Evolutionary conservation across 257 asterid genomes (phyloP).

Genomic region (Leptodermis oblonga): DNA sequence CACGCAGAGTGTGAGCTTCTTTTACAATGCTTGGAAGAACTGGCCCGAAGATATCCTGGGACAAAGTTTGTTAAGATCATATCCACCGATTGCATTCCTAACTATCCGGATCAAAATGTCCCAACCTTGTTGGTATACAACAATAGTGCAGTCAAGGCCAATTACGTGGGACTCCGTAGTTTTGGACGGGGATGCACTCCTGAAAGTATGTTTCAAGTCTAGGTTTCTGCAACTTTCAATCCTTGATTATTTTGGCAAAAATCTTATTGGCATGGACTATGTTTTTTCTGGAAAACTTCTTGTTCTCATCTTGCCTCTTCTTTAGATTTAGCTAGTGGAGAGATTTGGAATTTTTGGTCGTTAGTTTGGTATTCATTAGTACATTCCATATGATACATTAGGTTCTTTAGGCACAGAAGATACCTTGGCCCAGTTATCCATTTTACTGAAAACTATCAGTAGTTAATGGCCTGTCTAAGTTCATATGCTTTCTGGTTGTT

Average conservation of each 20-base stretch:
- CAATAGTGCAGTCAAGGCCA: conserved; percentile 81
- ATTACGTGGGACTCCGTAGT: conserved; percentile 62
- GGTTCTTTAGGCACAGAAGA: neutral
- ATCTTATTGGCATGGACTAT: neutral
- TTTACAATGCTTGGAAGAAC: conserved; percentile 71
- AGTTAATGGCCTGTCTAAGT: neutral
- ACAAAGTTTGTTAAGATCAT: conserved; percentile 89
- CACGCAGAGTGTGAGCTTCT: conserved; percentile 72
- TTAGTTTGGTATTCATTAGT: neutral
- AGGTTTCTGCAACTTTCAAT: neutral
- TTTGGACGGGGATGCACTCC: conserved; percentile 96
- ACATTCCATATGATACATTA: neutral
- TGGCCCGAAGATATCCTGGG: conserved; percentile 76
- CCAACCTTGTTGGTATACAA: conserved; percentile 87
- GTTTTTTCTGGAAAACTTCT: neutral
- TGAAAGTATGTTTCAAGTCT: conserved; percentile 55
- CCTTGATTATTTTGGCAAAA: neutral
- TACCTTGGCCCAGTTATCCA: neutral
- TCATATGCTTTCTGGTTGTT: neutral
- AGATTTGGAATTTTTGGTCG: neutral
- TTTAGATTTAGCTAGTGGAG: neutral
- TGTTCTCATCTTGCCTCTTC: neutral
- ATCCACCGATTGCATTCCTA: conserved; percentile 95
- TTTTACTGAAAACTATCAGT: neutral
- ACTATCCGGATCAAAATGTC: conserved; percentile 86